Evolutionary conservation across 2,329 filamentous ascomycete genomes (phyloP).

Genomic region (Colletotrichum lentis): DNA sequence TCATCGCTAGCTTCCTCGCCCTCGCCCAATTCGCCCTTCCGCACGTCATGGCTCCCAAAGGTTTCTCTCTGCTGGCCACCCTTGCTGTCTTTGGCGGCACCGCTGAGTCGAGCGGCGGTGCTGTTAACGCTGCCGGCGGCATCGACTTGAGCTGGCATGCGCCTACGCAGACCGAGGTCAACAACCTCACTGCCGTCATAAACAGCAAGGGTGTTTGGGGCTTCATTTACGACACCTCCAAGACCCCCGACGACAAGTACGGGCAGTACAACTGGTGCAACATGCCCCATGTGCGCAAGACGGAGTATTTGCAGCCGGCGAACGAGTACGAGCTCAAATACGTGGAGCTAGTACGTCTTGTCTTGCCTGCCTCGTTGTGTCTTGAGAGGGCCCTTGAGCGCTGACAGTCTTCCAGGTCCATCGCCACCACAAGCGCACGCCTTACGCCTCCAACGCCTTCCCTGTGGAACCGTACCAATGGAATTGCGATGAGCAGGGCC

Average conservation of each 20-base stretch:
- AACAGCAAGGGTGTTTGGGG: constrained; percentile 71
- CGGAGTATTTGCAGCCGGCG: constrained; percentile 67
- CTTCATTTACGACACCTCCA: constrained; percentile 76
- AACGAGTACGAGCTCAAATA: constrained; percentile 72
- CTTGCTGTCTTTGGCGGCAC: constrained; percentile 25
- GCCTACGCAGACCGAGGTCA: constrained; percentile 64
- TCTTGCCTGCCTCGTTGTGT: constrained; percentile 32
- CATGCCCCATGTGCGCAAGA: constrained; percentile 80
- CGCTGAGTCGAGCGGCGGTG: constrained; percentile 23
- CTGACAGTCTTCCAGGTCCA: constrained; percentile 65
- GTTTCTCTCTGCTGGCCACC: constrained; percentile 31
- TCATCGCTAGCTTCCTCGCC: constrained; percentile 30
- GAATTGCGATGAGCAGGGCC: constrained; percentile 74
- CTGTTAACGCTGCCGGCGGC: constrained; percentile 6
- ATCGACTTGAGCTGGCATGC: constrained; percentile 65
- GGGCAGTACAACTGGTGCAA: constrained; percentile 84
- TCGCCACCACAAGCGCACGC: constrained; percentile 84
- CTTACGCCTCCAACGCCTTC: constrained; percentile 80
- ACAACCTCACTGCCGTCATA: constrained; percentile 67
- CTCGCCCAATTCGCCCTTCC: constrained; percentile 28
- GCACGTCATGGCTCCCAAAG: constrained; percentile 34
- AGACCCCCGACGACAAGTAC: constrained; percentile 63
- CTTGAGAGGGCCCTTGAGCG: background rate
- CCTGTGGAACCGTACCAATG: constrained; percentile 76
- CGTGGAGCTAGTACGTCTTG: constrained; percentile 72